A percentile compares a stretch with the other conserved stretches of the same genome.
Conservation (phyloP, 2,329 filamentous ascomycete species). For the Aspergillus sp. region DNA sequence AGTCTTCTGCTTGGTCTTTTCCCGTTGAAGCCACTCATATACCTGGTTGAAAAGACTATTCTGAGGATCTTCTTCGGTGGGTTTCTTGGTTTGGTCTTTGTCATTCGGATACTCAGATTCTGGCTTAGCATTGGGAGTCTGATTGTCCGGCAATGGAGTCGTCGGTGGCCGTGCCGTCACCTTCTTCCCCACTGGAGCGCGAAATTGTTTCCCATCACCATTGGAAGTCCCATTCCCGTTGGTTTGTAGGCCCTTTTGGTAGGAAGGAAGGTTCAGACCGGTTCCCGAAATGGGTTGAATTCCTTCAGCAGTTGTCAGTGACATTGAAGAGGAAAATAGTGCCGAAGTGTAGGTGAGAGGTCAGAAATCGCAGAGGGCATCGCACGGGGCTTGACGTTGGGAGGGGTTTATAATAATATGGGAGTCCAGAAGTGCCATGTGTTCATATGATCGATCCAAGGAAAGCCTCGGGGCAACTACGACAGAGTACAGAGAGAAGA, state of each 20-base stretch:
- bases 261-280: constrained; percentile 18
- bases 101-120: constrained; percentile 21
- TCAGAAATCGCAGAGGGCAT: no score
- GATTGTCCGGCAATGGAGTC: constrained; percentile 16
- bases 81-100: constrained; percentile 18
- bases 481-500: neutral
- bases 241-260: constrained; percentile 17
- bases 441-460: no score
- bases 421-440: no score
- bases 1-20: constrained; percentile 63
- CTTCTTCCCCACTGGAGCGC: constrained; percentile 22
- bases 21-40: constrained; percentile 75
- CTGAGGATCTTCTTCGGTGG: constrained; percentile 27
- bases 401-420: no score
- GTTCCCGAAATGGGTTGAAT: constrained; percentile 20
- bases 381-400: no score
- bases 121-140: constrained; percentile 18
- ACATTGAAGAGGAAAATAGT: no score
- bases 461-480: neutral
- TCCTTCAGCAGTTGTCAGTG: constrained; percentile 16
- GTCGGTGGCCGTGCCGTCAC: constrained; percentile 19
- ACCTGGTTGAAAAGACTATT: constrained; percentile 64
- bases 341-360: no score
- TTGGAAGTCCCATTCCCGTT: constrained; percentile 14
- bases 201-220: constrained; percentile 24